phyloP scores from a whole-genome alignment of 2,329 filamentous ascomycete genomes.

The Zasmidium angulare region DNA sequence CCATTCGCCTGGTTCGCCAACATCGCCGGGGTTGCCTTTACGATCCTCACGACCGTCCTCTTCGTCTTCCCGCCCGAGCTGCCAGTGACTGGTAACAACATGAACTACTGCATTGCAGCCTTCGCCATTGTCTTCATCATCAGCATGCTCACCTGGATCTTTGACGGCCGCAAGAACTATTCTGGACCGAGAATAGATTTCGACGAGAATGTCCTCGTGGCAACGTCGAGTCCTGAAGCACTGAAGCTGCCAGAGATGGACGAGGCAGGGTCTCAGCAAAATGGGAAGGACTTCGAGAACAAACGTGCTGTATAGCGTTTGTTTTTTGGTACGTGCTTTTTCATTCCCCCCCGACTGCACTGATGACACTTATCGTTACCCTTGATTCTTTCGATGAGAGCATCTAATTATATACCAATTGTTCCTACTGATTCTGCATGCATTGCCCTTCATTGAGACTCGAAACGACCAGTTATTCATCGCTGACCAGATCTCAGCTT shows the following conservation, averaged over 20 bases:
- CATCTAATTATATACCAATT: slow-evolving; percentile 28
- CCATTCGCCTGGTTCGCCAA: slow-evolving; percentile 62
- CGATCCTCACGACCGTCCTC: slow-evolving; percentile 69
- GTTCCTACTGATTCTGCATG: slow-evolving; percentile 27
- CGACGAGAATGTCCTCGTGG: slow-evolving; percentile 31
- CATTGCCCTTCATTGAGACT: not conserved
- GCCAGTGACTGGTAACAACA: slow-evolving; percentile 64
- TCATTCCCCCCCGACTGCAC: slow-evolving; percentile 6
- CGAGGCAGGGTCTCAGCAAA: slow-evolving; percentile 7
- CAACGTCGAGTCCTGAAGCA: slow-evolving; percentile 21
- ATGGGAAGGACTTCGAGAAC: slow-evolving; percentile 10
- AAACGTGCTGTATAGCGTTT: not conserved
- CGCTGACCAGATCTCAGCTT: not conserved
- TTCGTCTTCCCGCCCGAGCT: slow-evolving; percentile 71
- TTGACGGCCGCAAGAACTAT: slow-evolving; percentile 63
- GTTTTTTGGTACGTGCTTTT: slow-evolving; percentile 15
- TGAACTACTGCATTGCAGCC: slow-evolving; percentile 64
- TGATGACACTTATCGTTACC: slow-evolving; percentile 26
- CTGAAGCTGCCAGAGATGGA: slow-evolving; percentile 9
- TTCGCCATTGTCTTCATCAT: slow-evolving; percentile 60
- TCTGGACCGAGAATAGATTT: slow-evolving; percentile 46
- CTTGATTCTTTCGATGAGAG: slow-evolving; percentile 23
- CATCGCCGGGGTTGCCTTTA: slow-evolving; percentile 61
- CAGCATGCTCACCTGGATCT: slow-evolving; percentile 58
- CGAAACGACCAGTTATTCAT: not conserved